Evolutionary conservation across 1,139 yeast genomes (phyloP), one percentile per base, ranked within the genome.

Genomic region (Geotrichum restrictum): DNA sequence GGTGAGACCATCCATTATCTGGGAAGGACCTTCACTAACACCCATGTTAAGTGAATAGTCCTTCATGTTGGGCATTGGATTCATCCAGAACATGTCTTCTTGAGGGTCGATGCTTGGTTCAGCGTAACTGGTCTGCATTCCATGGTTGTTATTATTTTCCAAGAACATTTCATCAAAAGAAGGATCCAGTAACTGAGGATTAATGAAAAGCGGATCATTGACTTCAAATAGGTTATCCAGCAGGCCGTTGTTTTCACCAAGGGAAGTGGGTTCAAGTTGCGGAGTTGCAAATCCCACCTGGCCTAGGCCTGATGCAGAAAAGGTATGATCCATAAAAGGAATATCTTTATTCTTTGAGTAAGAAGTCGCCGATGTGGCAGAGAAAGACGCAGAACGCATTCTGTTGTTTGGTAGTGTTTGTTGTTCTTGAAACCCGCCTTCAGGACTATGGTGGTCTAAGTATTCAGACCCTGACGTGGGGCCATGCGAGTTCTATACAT

Each of bases 211-310:
- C 8, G 69, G 64, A 31, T 64, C 65, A 7, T 59, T 49, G 16
- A 59, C 44, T 37, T 51, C 53, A 49, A 61, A 60, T 29, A 60
- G 48, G 45, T 60, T 63, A 32, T 61, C 64, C 46, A 60, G 43
- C 11, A 62, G 62, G 40, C 56, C 47, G 44, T 54, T 62, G 34
- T 39, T 51, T 45, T 67, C 69, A 37, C 59, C 57, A 45, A 70
- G 62, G 29, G 65, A 64, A 14, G 63, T 62, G 18, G 69, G 68
- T 58, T 74, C 68, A 50, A 82, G 65, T 65, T 86, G 95, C 1
- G 95, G 95, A 1, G 95, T 85, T 1, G 94, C 81, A 64, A 85
- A 86, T 5, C 82, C 87, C 11, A 84, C 88, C 63, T 83, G 87
- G 39, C 77, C 77, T 1, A 91, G 83, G 22, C 70, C 73, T 24